Evolutionary conservation across 768 basidiomycete species (phyloP).

Genomic region (Suillus ampliporus): DNA sequence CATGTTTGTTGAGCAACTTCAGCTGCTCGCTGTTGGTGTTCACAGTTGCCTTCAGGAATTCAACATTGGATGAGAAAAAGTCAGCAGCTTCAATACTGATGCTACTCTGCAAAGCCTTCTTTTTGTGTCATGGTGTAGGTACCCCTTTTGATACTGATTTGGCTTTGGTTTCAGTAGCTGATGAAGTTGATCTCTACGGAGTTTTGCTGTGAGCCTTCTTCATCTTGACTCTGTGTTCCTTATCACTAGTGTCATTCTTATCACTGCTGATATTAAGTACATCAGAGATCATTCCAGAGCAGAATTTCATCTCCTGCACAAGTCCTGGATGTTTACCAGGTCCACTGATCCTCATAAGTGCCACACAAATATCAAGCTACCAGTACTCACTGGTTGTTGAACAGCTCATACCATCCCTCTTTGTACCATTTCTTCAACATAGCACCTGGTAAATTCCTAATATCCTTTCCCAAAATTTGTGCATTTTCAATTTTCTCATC

Average conservation of each 20-base stretch:
- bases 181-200: too few species aligned
- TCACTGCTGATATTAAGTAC: background rate
- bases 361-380: background rate
- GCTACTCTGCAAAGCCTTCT: too few species aligned
- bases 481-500: conserved; percentile 5
- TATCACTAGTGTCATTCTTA: background rate
- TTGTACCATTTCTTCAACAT: conserved; percentile 3
- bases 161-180: too few species aligned
- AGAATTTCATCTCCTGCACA: background rate
- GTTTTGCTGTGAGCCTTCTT: too few species aligned
- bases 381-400: background rate
- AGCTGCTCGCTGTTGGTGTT: too few species aligned
- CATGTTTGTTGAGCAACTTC: background rate
- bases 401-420: conserved; percentile 4
- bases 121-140: too few species aligned
- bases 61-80: too few species aligned
- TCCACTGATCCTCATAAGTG: background rate
- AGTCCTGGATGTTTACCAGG: conserved; percentile 9
- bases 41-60: too few species aligned
- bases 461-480: background rate
- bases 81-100: too few species aligned
- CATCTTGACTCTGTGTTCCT: too few species aligned
- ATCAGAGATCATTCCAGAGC: background rate
- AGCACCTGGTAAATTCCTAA: background rate
- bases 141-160: too few species aligned